Evolutionary conservation across 2,329 filamentous ascomycete species (phyloP).

Genomic region (Monilinia polystroma): DNA sequence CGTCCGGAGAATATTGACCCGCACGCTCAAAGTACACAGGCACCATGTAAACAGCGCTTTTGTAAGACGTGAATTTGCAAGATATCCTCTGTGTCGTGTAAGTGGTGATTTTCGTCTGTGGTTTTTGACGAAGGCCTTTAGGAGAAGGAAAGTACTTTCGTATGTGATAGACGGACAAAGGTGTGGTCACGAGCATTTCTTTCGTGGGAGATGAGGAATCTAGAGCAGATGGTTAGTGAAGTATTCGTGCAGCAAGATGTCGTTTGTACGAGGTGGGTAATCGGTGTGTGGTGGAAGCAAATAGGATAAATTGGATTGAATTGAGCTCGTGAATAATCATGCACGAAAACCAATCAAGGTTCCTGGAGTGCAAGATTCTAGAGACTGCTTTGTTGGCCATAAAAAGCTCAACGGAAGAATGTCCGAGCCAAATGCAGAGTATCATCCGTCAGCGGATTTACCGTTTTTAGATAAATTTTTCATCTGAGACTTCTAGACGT

Average conservation of each 20-base stretch:
- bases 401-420: slow-evolving; percentile 5
- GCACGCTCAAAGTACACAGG: background rate
- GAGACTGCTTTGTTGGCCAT: slow-evolving; percentile 4
- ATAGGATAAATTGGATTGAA: background rate
- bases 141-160: background rate
- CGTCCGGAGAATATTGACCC: slow-evolving; percentile 5
- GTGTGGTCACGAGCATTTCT: slow-evolving; percentile 1
- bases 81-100: background rate
- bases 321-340: background rate
- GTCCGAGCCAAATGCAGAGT: slow-evolving; percentile 8
- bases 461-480: slow-evolving; percentile 3
- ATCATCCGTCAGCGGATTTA: slow-evolving; percentile 8
- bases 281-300: background rate
- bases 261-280: background rate
- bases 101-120: slow-evolving; percentile 1
- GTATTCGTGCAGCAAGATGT: background rate
- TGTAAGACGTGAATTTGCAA: background rate
- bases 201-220: background rate
- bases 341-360: background rate
- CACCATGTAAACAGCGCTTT: background rate
- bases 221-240: background rate
- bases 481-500: slow-evolving; percentile 2
- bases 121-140: background rate
- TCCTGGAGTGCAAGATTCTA: background rate
- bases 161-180: background rate